Evolutionary conservation across 139 green algal genomes (phyloP), one percentile per base, ranked within the genome.

Genomic region (Marvania coccoides): DNA sequence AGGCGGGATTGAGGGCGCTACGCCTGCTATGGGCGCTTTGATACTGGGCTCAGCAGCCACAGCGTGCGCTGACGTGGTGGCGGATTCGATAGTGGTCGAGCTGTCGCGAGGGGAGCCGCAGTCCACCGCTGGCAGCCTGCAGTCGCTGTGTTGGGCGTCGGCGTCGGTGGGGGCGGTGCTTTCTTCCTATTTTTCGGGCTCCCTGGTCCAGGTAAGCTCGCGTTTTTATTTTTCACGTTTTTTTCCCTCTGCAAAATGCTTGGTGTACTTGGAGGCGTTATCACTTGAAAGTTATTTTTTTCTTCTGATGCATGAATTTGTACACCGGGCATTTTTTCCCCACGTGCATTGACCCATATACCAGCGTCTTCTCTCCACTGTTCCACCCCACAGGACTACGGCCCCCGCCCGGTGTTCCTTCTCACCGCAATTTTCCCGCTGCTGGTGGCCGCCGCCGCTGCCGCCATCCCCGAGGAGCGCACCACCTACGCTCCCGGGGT

Each of bases 11-110:
- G n/a, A 69, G 62, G 77, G 51, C 9, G 70, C 81, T 1, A 13
- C 28, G 9, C 68, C 65, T 0, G 81, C 86, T 24, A 82, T 95
- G 63, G 29, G 90, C 5, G 24, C 85, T 4, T 56, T 78, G 28
- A 28, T 72, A 9, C 29, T 73, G 30, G 83, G 79, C 19, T 88
- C 78, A 1, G 58, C 93, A 2, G 75, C 75, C 30, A 95, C 89
- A 0, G 93, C 93, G 2, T 87, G 84, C 57, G 83, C 72, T 37
- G 94, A 99, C 63, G 94, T 99, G 36, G 88, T 99, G 31, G 90
- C 97, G n/a, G 94, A 98, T 85, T 94, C 82, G 19, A 88, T 99
- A 31, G 93, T 99, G 34, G 93, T 98, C 60, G 86, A 94, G 77
- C 58, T 81, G 3, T 84, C 77, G 3, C 55, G 83, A 4, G 81